Base-by-base conservation (phyloP, 2,329 filamentous ascomycete species). In the Monilinia polystroma region DNA sequence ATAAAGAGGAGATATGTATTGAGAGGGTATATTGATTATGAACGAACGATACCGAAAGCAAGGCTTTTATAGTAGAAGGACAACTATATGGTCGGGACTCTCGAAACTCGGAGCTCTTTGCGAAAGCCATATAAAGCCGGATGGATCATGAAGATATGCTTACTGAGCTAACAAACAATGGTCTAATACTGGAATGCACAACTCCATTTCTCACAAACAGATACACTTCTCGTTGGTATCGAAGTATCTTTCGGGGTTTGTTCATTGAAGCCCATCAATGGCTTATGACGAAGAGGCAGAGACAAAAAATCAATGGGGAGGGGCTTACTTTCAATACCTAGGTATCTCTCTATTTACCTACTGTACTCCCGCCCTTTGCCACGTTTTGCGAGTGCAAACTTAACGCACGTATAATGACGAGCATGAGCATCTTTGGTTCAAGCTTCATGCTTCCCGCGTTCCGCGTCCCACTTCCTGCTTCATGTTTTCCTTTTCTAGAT, bases 21-120 rank as follows among this genome's bases (percentile, higher is more conserved):
- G 18, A 62, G 10, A 26, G 41, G 14, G 11, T 2, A 52, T n/a
- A n/a, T 23, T 45, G 51, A 16, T 10, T 51, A 18, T 18, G 43
- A 51, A 35, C 16, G 12, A 51, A 23, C 32, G 51, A 16, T 45
- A n/a, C 29, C 18, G 29, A 62, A 62, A 62, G 29, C 47, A 62
- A 62, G 58, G 58, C 58, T 62, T 47, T 52, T 38, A 18, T 41
- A 38, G 20, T 52, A 18, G 20, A 49, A 23, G 43, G 45, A 2
- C 29, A 52, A 51, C 12, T 20, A 35, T 29, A 62, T 35, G 47
- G 7, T 18, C 35, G 20, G 32, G 35, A 18, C 47, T 62, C 14
- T 32, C 16, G 6, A 26, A 51, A 38, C 18, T n/a, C 47, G 8
- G 26, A n/a, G 41, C 32, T 18, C 29, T 62, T 49, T 51, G 26